phyloP scores from a whole-genome alignment of 2,329 filamentous ascomycete species.

The Ambrosiella xylebori region DNA sequence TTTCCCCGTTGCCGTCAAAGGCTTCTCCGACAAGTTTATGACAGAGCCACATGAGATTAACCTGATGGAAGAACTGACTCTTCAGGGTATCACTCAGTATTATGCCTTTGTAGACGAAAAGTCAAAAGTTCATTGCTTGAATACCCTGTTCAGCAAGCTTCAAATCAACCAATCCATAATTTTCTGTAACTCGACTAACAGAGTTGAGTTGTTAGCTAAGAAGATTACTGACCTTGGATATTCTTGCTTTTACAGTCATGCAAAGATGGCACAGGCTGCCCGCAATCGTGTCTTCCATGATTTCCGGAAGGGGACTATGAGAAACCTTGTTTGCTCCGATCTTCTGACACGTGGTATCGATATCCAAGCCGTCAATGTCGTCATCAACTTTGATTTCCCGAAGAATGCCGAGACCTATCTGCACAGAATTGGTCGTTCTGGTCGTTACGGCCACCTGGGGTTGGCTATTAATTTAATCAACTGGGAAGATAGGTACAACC shows the following conservation, averaged over 20 bases:
- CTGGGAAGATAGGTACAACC: slow-evolving; percentile 97
- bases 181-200: slow-evolving; percentile 98
- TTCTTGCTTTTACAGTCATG: slow-evolving; percentile 98
- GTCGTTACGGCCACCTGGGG: slow-evolving; percentile 90
- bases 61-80: slow-evolving; percentile 95
- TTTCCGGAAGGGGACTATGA: slow-evolving; percentile 93
- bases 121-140: slow-evolving; percentile 96
- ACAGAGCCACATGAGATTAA: slow-evolving; percentile 94
- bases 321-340: slow-evolving; percentile 95
- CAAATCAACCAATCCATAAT: slow-evolving; percentile 99
- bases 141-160: slow-evolving; percentile 95
- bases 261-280: slow-evolving; percentile 91
- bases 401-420: slow-evolving; percentile 99
- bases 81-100: slow-evolving; percentile 96
- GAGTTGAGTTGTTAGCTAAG: slow-evolving; percentile 91
- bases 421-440: slow-evolving; percentile 93
- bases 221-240: slow-evolving; percentile 99
- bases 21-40: slow-evolving; percentile 98
- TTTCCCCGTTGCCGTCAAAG: slow-evolving; percentile 91
- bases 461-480: slow-evolving; percentile 98
- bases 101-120: slow-evolving; percentile 99
- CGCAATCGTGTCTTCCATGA: slow-evolving; percentile 98
- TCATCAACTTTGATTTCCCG: slow-evolving; percentile 99
- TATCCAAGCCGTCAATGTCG: slow-evolving; percentile 97
- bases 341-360: slow-evolving; percentile 96